Percentiles rank a stretch among this genome's conserved stretches.
phyloP scores from a whole-genome alignment of 768 basidiomycete genomes.

The Mycena sanguinolenta region DNA sequence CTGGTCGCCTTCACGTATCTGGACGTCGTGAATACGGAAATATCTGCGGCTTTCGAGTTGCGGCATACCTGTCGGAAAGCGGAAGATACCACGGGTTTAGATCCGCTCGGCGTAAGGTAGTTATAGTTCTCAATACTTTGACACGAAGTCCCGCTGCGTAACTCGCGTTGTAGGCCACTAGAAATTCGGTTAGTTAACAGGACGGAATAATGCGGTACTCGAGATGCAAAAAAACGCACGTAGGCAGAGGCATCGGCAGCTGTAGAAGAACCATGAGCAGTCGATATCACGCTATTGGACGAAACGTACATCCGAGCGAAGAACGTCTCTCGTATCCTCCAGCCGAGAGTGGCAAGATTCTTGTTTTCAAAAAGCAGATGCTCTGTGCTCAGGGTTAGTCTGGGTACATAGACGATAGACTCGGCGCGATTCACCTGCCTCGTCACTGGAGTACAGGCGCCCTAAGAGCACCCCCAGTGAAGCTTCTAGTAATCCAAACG shows the following conservation, averaged over 20 bases:
- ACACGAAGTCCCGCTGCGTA: slow-evolving; percentile 4
- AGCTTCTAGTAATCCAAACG: slow-evolving; percentile 31
- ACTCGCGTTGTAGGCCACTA: slow-evolving; percentile 52
- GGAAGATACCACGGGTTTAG: slow-evolving; percentile 5
- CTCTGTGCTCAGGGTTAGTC: slow-evolving; percentile 32
- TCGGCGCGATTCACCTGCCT: slow-evolving; percentile 42
- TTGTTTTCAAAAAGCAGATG: slow-evolving; percentile 46
- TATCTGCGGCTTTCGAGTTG: not conserved
- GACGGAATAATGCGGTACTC: too few relatives aligned
- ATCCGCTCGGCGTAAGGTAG: slow-evolving; percentile 3
- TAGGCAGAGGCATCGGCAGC: slow-evolving; percentile 62
- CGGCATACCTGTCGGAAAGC: slow-evolving; percentile 23
- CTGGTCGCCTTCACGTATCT: slow-evolving; percentile 30
- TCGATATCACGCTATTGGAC: not conserved
- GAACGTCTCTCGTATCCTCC: slow-evolving; percentile 51
- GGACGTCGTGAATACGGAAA: not conserved
- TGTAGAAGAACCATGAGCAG: slow-evolving; percentile 37
- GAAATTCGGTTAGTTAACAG: slow-evolving; percentile 1
- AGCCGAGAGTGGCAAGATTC: slow-evolving; percentile 36
- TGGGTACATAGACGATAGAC: not conserved
- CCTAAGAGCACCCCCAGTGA: slow-evolving; percentile 44
- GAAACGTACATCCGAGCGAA: slow-evolving; percentile 62
- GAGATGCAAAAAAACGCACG: slow-evolving; percentile 49
- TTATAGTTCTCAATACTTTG: slow-evolving; percentile 17
- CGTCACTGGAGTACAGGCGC: slow-evolving; percentile 44